Base-by-base conservation (phyloP, 2,329 filamentous ascomycete genomes). In the Paecilomyces variotii region DNA sequence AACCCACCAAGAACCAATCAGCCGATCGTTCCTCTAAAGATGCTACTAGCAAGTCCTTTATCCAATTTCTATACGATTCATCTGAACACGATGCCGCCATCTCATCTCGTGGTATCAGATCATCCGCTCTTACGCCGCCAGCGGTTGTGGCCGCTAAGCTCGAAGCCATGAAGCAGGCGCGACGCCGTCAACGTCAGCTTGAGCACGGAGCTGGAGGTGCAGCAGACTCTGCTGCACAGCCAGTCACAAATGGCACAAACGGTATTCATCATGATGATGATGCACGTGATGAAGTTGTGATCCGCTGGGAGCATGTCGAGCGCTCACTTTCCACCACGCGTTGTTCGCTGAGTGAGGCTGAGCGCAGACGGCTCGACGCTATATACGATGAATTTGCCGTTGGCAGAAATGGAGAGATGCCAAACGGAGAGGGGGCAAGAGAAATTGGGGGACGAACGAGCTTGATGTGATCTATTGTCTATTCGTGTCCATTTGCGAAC, bases 311-410 rank as follows among this genome's bases (percentile, higher is more conserved):
- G 60, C 93, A 99, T 74, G 79, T 99, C 35, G 81, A 87, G 70
- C 88, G 87, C 66, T 89, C 89, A 45, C 79, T 99, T 58, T 82
- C 83, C 25, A 87, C 78, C 54, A 97, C 93, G 3, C 81, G 92
- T 63, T 84, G 90, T 25, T 95, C 90, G 72, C 95, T 97, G 65
- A 90, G 88, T 69, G 79, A 80, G 2, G 84, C 91, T 60, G 94
- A 99, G 76, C 83, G 86, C 67, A 80, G 78, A 61, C 80, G 93
- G 60, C 74, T 99, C 64, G 82, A 84, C 67, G 84, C 84, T 49
- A 97, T 99, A 61, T 99, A 99, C 71, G 80, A 82, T 14, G 94
- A 99, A 76, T 99, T 99, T 79, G 87, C 97, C 0, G 89, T 90
- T 3, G 92, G 91, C 0, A 82, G 94, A 65, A 96, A 92, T 73